Evolutionary conservation across 2,329 filamentous ascomycete species (phyloP), one percentile per base, ranked within the genome.

Genomic region (Huntiella omanensis): DNA sequence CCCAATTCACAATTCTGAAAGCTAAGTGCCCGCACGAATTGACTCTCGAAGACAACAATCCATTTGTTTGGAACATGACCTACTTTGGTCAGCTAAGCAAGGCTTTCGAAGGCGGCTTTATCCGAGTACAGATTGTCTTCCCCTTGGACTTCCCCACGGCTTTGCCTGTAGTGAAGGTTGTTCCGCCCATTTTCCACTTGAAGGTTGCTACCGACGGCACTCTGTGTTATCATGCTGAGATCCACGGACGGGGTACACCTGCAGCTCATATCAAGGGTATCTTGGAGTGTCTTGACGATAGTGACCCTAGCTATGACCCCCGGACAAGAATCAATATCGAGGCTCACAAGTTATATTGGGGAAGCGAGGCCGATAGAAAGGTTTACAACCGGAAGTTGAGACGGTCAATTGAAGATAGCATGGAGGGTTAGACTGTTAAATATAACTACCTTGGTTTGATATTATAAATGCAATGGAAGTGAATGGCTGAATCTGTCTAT

Each of bases 51-150:
- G 70, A 91, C 52, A 73, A 70, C 35, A 96, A 95, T 55, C 87
- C 88, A 0, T 95, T 95, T 56, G 69, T 88, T 15, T 96, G 91
- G 91, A 62, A 71, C 15, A 60, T 96, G 50, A 91, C 84, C 1
- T 87, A 94, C 58, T 92, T 95, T 58, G 91, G 91, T 19, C 75
- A 80, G 46, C 84, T 86, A 1, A 92, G 91, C 80, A 93, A 86
- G 4, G 86, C 93, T 54, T 73, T 96, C 2, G 88, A 96, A 54
- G 88, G 87, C 12, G 86, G 88, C 2, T 72, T 96, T 50, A 88
- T 96, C 64, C 75, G 75, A 50, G 80, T 95, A 59, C 80, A 71
- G 55, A 68, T 96, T 47, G 69, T 69, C 55, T 79, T 96, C 55
- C 93, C 85, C 55, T 79, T 84, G 4, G 73, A 76, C 4, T 96